Percentiles rank a stretch among this genome's conserved stretches.
phyloP scores from a whole-genome alignment of 257 asterid genomes.

The Euphrasia confusa region DNA sequence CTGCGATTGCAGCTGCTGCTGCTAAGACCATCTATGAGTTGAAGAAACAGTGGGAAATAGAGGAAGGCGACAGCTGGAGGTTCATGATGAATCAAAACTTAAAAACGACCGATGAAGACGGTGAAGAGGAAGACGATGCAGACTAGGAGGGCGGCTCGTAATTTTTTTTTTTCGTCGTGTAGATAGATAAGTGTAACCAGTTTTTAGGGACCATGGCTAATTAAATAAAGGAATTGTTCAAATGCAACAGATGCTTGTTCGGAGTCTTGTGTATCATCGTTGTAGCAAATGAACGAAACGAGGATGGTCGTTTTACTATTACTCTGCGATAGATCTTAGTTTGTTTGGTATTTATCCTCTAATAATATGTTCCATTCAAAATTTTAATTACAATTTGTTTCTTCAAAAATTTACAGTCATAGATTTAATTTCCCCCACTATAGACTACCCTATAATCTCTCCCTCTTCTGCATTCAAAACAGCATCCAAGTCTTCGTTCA shows the following conservation, averaged over 20 bases:
- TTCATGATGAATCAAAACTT: slow-evolving; percentile 65
- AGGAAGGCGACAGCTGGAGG: slow-evolving; percentile 95
- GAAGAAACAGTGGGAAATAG: slow-evolving; percentile 91
- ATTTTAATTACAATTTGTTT: too few species aligned
- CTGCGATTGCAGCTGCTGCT: slow-evolving; percentile 89
- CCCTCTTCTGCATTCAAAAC: slow-evolving; percentile 49
- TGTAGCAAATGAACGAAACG: not conserved
- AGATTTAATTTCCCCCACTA: slow-evolving; percentile 28
- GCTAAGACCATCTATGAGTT: slow-evolving; percentile 64
- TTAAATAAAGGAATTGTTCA: slow-evolving; percentile 13
- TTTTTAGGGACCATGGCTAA: slow-evolving; percentile 24
- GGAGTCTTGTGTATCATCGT: not conserved
- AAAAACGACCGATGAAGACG: slow-evolving; percentile 29
- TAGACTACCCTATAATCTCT: too few species aligned
- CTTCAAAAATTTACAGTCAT: not conserved
- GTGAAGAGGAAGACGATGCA: slow-evolving; percentile 26
- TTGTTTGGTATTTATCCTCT: too few species aligned
- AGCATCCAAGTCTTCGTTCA: slow-evolving; percentile 37
- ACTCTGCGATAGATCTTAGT: too few species aligned
- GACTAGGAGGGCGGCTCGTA: slow-evolving; percentile 19
- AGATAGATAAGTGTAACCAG: slow-evolving; percentile 22
- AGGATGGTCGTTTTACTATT: too few species aligned
- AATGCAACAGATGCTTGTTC: slow-evolving; percentile 16
- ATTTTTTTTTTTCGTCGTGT: slow-evolving; percentile 11
- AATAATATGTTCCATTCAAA: too few species aligned